Conservation (phyloP, 345 rosid species). For the Eucalyptus sp. region DNA sequence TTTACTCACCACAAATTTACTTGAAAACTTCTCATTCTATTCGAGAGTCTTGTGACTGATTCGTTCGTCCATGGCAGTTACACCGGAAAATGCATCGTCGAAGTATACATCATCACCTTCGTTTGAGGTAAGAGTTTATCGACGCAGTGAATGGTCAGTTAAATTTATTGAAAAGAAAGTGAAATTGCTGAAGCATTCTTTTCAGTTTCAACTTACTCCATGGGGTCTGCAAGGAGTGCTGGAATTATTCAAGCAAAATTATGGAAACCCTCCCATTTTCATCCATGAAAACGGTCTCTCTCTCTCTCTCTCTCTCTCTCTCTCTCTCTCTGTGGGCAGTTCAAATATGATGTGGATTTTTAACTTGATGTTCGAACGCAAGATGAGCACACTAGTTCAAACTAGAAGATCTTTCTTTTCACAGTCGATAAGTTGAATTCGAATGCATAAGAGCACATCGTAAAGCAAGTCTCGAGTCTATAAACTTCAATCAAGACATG, state of each 20-base stretch:
- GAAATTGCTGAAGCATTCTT: not conserved
- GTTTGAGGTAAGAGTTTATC: not conserved
- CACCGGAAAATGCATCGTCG: not conserved
- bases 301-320: not conserved
- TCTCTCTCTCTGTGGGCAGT: not conserved
- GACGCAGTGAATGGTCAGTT: not conserved
- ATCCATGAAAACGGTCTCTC: conserved; percentile 8
- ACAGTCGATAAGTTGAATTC: not conserved
- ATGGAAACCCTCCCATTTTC: conserved; percentile 6
- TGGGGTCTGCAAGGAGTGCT: conserved; percentile 3
- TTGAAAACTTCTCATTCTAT: not conserved
- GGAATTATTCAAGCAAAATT: conserved; percentile 2
- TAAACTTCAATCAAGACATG: not conserved
- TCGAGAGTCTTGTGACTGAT: not conserved
- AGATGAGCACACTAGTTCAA: not conserved
- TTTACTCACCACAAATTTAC: not conserved
- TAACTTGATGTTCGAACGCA: not conserved
- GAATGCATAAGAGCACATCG: not conserved
- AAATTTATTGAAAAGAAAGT: not conserved
- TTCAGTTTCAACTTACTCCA: not conserved
- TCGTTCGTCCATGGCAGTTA: not conserved
- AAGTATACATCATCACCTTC: not conserved
- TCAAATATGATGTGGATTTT: not conserved
- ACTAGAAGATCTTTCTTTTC: not conserved
- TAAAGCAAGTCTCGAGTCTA: not conserved